Evolutionary conservation across 2,329 filamentous ascomycete genomes (phyloP).

Genomic region (Emericellopsis cladophorae): DNA sequence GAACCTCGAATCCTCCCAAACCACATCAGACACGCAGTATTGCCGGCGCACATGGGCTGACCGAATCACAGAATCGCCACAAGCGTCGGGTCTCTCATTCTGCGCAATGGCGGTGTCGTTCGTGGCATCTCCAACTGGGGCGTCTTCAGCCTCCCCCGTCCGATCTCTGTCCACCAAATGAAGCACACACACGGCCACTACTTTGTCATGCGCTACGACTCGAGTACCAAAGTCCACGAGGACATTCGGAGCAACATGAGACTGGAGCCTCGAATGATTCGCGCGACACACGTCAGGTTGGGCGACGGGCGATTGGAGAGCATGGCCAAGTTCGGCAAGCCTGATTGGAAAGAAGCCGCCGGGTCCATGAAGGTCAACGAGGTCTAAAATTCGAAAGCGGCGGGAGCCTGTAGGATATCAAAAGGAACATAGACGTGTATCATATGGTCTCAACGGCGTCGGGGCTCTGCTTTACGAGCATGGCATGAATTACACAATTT

Average conservation of each 20-base stretch:
- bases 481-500: not conserved
- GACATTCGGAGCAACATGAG: conserved; percentile 63
- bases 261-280: conserved; percentile 82
- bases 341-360: conserved; percentile 28
- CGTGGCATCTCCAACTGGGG: conserved; percentile 95
- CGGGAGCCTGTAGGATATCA: too few relatives aligned
- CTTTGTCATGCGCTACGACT: conserved; percentile 95
- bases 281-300: conserved; percentile 76
- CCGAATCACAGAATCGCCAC: conserved; percentile 59
- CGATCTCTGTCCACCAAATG: conserved; percentile 68
- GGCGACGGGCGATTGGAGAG: conserved; percentile 49
- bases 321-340: conserved; percentile 32
- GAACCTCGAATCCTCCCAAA: not conserved
- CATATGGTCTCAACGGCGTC: too few relatives aligned
- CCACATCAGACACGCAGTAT: not conserved
- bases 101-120: conserved; percentile 75
- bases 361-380: too few relatives aligned
- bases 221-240: conserved; percentile 59
- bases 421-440: too few relatives aligned
- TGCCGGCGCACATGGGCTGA: too few relatives aligned
- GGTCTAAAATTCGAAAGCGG: too few relatives aligned
- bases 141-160: conserved; percentile 72
- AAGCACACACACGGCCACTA: conserved; percentile 82
- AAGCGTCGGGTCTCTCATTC: conserved; percentile 70
- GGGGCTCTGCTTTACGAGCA: too few relatives aligned